Conservation (phyloP, 2,329 filamentous ascomycete species). For the Cladorrhinum sp. region DNA sequence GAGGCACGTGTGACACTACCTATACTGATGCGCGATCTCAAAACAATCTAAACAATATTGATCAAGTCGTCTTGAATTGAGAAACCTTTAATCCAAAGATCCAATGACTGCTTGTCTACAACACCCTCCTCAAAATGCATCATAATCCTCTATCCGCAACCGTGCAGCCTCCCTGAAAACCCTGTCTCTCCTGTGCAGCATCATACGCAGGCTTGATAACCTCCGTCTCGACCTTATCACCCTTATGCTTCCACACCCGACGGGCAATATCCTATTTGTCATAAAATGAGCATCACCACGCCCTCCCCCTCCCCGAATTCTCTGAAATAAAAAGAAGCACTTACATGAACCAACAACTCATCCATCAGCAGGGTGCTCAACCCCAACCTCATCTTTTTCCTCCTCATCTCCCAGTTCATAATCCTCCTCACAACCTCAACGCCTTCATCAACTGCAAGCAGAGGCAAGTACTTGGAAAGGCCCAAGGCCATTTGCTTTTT, state of each 20-base stretch:
- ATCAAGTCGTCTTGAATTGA: too few relatives aligned
- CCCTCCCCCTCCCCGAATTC: not conserved
- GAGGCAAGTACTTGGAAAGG: not conserved
- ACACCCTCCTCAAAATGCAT: not conserved
- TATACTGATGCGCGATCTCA: too few relatives aligned
- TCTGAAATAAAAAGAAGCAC: not conserved
- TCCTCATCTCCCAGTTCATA: not conserved
- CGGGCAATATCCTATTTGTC: not conserved
- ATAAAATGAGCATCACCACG: not conserved
- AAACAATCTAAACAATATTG: too few relatives aligned
- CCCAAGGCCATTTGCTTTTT: not conserved
- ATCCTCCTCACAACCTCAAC: not conserved
- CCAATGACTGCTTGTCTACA: too few relatives aligned
- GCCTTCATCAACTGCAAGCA: not conserved
- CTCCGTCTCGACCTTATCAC: not conserved
- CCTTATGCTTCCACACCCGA: not conserved
- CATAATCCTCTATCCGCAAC: not conserved
- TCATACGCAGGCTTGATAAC: not conserved
- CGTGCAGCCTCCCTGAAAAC: not conserved
- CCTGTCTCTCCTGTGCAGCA: not conserved
- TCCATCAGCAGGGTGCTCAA: not conserved
- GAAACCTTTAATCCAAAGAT: too few relatives aligned
- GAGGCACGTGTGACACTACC: too few relatives aligned
- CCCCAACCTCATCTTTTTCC: not conserved
- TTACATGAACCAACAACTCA: not conserved